Evolutionary conservation across 2,329 filamentous ascomycete genomes (phyloP).

Genomic region (Fusarium beomiforme): DNA sequence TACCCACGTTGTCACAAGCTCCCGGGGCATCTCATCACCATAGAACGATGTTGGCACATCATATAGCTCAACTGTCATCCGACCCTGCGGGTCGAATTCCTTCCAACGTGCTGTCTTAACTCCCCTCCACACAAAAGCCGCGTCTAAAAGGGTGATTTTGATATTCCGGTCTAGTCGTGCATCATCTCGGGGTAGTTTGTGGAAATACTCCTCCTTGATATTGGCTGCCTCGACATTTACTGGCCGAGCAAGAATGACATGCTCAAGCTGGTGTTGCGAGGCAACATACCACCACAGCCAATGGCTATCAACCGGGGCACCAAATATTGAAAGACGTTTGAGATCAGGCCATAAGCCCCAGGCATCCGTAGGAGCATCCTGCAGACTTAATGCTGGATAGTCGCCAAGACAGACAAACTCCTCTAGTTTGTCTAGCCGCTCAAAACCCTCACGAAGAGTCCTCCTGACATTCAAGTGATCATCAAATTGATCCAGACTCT

Average conservation of each 20-base stretch:
- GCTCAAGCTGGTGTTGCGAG: slow-evolving; percentile 50
- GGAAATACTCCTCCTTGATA: slow-evolving; percentile 55
- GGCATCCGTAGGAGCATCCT: slow-evolving; percentile 48
- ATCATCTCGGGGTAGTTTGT: slow-evolving; percentile 44
- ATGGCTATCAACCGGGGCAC: slow-evolving; percentile 49
- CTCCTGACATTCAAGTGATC: slow-evolving; percentile 53
- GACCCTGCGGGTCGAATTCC: slow-evolving; percentile 49
- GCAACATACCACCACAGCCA: slow-evolving; percentile 54
- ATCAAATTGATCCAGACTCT: slow-evolving; percentile 53
- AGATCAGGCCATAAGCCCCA: slow-evolving; percentile 58
- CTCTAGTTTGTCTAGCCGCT: slow-evolving; percentile 54
- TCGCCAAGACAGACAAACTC: slow-evolving; percentile 60
- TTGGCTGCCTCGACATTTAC: slow-evolving; percentile 47
- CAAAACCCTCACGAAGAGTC: slow-evolving; percentile 57
- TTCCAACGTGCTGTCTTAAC: slow-evolving; percentile 46
- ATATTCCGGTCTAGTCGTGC: slow-evolving; percentile 42
- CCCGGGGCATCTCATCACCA: slow-evolving; percentile 49
- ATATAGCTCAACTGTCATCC: slow-evolving; percentile 52
- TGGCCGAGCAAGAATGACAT: slow-evolving; percentile 55
- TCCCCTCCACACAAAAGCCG: slow-evolving; percentile 34
- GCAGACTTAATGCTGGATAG: slow-evolving; percentile 54
- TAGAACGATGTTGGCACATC: slow-evolving; percentile 53
- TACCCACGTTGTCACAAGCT: slow-evolving; percentile 55
- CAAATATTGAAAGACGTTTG: slow-evolving; percentile 55
- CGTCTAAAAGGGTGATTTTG: slow-evolving; percentile 48